Evolutionary conservation across 2,329 filamentous ascomycete species (phyloP).

Genomic region (Xylaria sp.): DNA sequence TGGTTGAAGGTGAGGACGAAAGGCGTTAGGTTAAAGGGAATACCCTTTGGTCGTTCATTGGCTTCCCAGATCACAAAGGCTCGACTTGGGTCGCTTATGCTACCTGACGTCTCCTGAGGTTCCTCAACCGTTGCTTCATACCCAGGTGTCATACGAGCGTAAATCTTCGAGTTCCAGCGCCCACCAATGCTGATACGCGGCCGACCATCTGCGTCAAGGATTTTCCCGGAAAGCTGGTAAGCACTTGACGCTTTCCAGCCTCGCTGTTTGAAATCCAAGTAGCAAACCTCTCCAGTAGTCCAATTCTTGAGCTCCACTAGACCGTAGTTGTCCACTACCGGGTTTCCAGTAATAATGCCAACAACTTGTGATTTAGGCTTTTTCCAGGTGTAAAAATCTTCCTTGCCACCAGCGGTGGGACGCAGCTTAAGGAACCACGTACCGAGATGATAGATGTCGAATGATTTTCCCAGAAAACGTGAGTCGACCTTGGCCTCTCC

Average conservation of each 20-base stretch:
- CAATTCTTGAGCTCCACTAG: slow-evolving; percentile 97
- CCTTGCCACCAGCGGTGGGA: slow-evolving; percentile 73
- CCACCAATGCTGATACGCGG: slow-evolving; percentile 90
- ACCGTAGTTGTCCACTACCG: slow-evolving; percentile 97
- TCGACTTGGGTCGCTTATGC: slow-evolving; percentile 68
- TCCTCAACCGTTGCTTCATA: slow-evolving; percentile 77
- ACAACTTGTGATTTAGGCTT: slow-evolving; percentile 98
- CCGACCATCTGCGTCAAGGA: slow-evolving; percentile 77
- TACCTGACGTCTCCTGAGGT: slow-evolving; percentile 57
- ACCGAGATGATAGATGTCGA: slow-evolving; percentile 93
- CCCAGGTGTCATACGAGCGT: slow-evolving; percentile 89
- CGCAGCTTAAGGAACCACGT: slow-evolving; percentile 95
- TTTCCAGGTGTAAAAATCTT: slow-evolving; percentile 97
- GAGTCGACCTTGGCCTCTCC: slow-evolving; percentile 94
- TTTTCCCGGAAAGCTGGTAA: slow-evolving; percentile 85
- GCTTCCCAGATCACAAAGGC: slow-evolving; percentile 95
- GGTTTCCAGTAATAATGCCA: slow-evolving; percentile 96
- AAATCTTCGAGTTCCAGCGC: slow-evolving; percentile 96
- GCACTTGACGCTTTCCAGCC: slow-evolving; percentile 96
- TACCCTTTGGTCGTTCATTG: slow-evolving; percentile 76
- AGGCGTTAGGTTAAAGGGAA: slow-evolving; percentile 96
- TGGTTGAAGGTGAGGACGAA: slow-evolving; percentile 96
- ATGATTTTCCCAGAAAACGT: slow-evolving; percentile 97
- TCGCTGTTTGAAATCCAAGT: slow-evolving; percentile 90
- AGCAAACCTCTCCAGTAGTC: slow-evolving; percentile 90